Conservation (phyloP, 2,329 filamentous ascomycete species). For the Pleurostoma richardsiae region DNA sequence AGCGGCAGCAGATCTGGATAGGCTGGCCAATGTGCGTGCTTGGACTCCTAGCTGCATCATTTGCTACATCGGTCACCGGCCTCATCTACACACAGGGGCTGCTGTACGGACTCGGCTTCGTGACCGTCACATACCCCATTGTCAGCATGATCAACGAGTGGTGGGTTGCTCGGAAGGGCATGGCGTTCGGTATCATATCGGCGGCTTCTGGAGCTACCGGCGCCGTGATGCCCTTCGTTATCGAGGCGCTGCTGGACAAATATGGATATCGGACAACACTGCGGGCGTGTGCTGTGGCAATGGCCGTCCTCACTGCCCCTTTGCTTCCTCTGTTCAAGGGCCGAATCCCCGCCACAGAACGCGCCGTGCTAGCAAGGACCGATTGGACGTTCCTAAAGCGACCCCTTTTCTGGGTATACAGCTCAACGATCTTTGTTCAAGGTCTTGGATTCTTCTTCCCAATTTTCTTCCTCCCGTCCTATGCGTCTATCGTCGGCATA, state of each 20-base stretch:
- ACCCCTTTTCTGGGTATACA: slow-evolving; percentile 44
- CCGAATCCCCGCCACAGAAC: slow-evolving; percentile 23
- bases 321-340: slow-evolving; percentile 30
- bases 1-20: slow-evolving; percentile 26
- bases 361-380: slow-evolving; percentile 14
- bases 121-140: slow-evolving; percentile 29
- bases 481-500: slow-evolving; percentile 31
- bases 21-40: slow-evolving; percentile 33
- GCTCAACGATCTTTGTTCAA: slow-evolving; percentile 42
- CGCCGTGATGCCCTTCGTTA: slow-evolving; percentile 27
- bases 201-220: slow-evolving; percentile 22
- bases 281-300: slow-evolving; percentile 25
- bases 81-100: slow-evolving; percentile 34
- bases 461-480: slow-evolving; percentile 43
- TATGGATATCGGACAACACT: slow-evolving; percentile 31
- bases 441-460: slow-evolving; percentile 50
- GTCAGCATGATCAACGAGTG: slow-evolving; percentile 33
- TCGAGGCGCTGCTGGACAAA: slow-evolving; percentile 26
- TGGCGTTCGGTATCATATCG: slow-evolving; percentile 27
- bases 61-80: slow-evolving; percentile 21
- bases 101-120: slow-evolving; percentile 30
- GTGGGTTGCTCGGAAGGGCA: slow-evolving; percentile 29
- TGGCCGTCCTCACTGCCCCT: slow-evolving; percentile 28
- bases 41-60: slow-evolving; percentile 26
- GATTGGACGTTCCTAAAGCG: slow-evolving; percentile 33